Base-by-base conservation (phyloP, 768 basidiomycete genomes). In the Pleurotus citrinopileatus region DNA sequence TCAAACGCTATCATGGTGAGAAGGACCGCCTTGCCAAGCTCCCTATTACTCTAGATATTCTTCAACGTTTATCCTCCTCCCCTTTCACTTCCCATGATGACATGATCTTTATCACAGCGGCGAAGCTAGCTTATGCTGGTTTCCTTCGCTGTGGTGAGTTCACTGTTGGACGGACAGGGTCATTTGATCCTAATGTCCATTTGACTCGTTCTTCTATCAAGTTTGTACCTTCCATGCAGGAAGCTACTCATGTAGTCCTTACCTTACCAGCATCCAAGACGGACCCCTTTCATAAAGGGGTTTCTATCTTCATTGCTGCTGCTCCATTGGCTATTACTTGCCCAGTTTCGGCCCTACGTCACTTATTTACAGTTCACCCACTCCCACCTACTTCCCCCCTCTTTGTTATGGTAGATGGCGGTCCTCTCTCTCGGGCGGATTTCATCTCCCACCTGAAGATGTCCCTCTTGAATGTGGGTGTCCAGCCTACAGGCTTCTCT, bases 181-280 rank as follows among this genome's bases (percentile, higher is more conserved):
- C 44, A 7, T 62, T 58, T 23, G 55, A 54, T 26, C 45, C 60
- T 1, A 48, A 36, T 27, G 19, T 46, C 7, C 46, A 65, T 28
- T 61, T 71, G 19, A 55, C 65, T 17, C 57, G 64, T 12, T 32
- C 55, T 15, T 56, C 55, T 17, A 53, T 71, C 23, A 37, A 57
- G 15, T 71, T 71, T 55, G 22, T 66, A 26, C 68, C 68, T 9
- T 55, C 54, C 32, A 37, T 65, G 10, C 55, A 61, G 1, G 42
- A 58, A 15, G 59, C 67, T 9, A 61, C 61, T 0, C 63, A 66
- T 38, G 20, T 67, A 23, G 37, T 42, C 12, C 59, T 71, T 28
- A 60, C 59, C 6, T 59, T 74, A 1, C 69, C 70, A 4, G 57
- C 62, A 1, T 74, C 72, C 1, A 74, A 74, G 51, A 72, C 70